Percentiles rank a stretch among this genome's conserved stretches.
These are phyloP conservation scores for Acacia concinna DNA, from an alignment of 331 rosid species.

Conservation along the genomic window DNA sequence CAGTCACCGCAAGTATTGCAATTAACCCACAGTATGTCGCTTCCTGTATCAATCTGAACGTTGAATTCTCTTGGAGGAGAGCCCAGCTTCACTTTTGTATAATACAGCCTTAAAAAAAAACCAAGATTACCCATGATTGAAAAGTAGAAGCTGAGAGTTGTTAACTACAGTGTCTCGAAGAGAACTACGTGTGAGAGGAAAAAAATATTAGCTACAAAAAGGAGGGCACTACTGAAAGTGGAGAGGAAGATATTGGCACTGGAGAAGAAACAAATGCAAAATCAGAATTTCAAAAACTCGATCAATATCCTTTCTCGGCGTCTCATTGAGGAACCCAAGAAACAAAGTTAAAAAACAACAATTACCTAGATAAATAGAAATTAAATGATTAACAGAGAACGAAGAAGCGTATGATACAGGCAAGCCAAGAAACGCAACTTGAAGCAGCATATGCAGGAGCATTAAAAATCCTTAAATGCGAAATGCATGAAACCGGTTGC, in stretches of 20 bases:
- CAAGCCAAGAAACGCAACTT: neutral
- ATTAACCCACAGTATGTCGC: slow-evolving; percentile 89
- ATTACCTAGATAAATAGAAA: neutral
- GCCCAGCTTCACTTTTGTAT: slow-evolving; percentile 87
- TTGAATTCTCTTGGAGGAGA: slow-evolving; percentile 88
- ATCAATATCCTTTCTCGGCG: slow-evolving; percentile 7
- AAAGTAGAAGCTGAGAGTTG: neutral
- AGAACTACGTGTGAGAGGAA: slow-evolving; percentile 13
- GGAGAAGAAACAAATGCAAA: neutral
- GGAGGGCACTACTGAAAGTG: neutral
- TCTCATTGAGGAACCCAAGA: slow-evolving; percentile 22
- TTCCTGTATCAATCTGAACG: slow-evolving; percentile 97
- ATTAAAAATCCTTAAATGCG: neutral
- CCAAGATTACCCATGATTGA: slow-evolving; percentile 26
- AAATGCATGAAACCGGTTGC: slow-evolving; percentile 14
- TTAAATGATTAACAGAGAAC: slow-evolving; percentile 12
- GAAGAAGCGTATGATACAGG: neutral
- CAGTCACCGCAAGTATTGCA: slow-evolving; percentile 85
- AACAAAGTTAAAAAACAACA: neutral
- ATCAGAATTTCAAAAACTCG: neutral
- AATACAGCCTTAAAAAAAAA: slow-evolving; percentile 68
- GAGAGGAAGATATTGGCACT: slow-evolving; percentile 26
- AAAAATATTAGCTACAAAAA: neutral
- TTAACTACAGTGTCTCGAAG: neutral
- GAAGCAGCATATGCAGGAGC: slow-evolving; percentile 29